Conservation (phyloP, 768 basidiomycete species). For the Termitomyces bulborhizus region DNA sequence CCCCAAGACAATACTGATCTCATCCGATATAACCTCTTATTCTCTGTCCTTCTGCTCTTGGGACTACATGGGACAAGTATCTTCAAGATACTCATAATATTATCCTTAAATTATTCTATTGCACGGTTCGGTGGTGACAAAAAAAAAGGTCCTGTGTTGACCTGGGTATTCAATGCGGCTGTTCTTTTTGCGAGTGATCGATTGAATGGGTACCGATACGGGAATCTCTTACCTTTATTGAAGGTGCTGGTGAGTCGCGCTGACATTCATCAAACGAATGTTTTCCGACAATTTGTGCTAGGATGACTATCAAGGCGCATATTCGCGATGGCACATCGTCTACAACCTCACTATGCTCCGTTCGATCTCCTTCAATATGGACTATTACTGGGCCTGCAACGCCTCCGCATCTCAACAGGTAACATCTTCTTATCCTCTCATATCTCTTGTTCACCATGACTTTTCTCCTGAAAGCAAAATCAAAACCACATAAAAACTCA, state of each 20-base stretch:
- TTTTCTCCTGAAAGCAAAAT: constrained; percentile 6
- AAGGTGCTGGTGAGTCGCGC: constrained; percentile 51
- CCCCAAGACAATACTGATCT: constrained; percentile 25
- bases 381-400: constrained; percentile 79
- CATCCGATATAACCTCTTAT: constrained; percentile 53
- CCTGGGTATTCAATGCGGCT: constrained; percentile 74
- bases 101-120: constrained; percentile 64
- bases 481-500: constrained; percentile 30
- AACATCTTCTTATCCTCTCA: constrained; percentile 18
- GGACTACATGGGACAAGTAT: constrained; percentile 77
- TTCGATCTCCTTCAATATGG: constrained; percentile 89
- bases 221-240: constrained; percentile 46
- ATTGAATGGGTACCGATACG: constrained; percentile 69
- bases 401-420: constrained; percentile 32
- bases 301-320: constrained; percentile 67
- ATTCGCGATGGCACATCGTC: constrained; percentile 87
- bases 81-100: constrained; percentile 71
- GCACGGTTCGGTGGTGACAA: constrained; percentile 40
- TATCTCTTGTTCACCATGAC: background rate
- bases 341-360: constrained; percentile 98
- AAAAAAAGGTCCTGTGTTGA: constrained; percentile 41
- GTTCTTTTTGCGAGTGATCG: constrained; percentile 76
- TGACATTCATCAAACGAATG: background rate
- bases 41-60: constrained; percentile 59
- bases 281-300: constrained; percentile 20